phyloP scores from a whole-genome alignment of 164 flowering plant genomes.

The Berberis vulgaris region DNA sequence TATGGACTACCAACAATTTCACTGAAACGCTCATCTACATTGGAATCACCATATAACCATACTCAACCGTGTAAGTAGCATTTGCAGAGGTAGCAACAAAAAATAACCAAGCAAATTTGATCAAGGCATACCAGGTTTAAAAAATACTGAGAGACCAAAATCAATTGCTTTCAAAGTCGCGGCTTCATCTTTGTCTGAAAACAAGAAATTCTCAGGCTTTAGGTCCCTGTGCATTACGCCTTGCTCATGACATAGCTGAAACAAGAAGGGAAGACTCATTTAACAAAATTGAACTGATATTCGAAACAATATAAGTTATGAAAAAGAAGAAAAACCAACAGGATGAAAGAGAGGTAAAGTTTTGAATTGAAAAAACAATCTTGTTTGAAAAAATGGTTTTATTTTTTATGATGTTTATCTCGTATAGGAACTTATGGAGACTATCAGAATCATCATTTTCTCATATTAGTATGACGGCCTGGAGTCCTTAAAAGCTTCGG shows the following conservation, averaged over 20 bases:
- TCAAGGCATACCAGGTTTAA: constrained; percentile 39
- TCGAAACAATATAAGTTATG: no score
- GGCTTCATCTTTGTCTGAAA: constrained; percentile 29
- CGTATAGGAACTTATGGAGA: no score
- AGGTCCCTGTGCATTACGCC: constrained; percentile 69
- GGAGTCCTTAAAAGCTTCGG: no score
- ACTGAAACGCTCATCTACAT: constrained; percentile 54
- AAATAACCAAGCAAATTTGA: background rate
- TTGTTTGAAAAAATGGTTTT: no score
- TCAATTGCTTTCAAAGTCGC: constrained; percentile 53
- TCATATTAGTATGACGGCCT: no score
- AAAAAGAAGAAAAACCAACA: no score
- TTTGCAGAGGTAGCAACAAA: background rate
- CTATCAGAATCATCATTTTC: no score
- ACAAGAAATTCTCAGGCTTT: constrained; percentile 70
- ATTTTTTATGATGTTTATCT: no score
- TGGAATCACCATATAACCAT: background rate
- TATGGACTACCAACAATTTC: constrained; percentile 91
- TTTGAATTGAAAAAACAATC: no score
- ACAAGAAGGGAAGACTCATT: background rate
- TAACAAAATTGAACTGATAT: background rate
- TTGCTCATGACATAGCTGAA: constrained; percentile 52
- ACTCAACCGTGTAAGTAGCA: background rate
- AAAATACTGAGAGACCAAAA: constrained; percentile 64
- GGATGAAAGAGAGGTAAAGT: no score